A percentile compares a stretch with the other conserved stretches of the same genome.
phyloP scores from a whole-genome alignment of 495 filamentous ascomycete species.

The Hypomontagnella monticulosa region DNA sequence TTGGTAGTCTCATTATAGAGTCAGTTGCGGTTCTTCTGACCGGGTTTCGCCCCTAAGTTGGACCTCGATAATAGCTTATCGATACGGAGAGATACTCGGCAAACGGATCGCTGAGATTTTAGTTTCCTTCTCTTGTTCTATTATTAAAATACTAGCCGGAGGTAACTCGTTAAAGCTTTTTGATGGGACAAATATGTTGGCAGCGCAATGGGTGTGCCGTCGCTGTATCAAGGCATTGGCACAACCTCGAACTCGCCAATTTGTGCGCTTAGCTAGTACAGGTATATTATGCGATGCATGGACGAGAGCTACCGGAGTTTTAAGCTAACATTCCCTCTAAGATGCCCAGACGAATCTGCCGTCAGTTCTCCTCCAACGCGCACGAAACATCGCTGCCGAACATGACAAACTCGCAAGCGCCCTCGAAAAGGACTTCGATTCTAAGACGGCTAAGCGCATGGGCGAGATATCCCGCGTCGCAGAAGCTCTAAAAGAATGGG shows the following conservation, averaged over 20 bases:
- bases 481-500: slow-evolving; percentile 74
- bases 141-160: too few species aligned
- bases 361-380: slow-evolving; percentile 53
- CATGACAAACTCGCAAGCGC: slow-evolving; percentile 72
- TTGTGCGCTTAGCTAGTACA: slow-evolving; percentile 58
- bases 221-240: slow-evolving; percentile 56
- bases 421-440: slow-evolving; percentile 71
- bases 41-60: too few species aligned
- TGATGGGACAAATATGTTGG: slow-evolving; percentile 56
- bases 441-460: slow-evolving; percentile 74
- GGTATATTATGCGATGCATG: slow-evolving; percentile 35
- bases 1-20: too few species aligned
- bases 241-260: slow-evolving; percentile 46
- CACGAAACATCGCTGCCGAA: slow-evolving; percentile 51
- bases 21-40: too few species aligned
- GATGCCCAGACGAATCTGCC: slow-evolving; percentile 42
- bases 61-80: neutral
- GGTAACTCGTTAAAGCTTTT: neutral
- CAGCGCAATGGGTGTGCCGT: slow-evolving; percentile 65
- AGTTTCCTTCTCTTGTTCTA: too few species aligned
- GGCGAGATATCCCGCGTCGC: slow-evolving; percentile 79
- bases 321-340: slow-evolving; percentile 17
- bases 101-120: too few species aligned
- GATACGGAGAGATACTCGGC: neutral
- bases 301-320: neutral